These are phyloP conservation scores for Buddleja alternifolia DNA, from an alignment of 257 asterid genomes.

Conservation along the genomic window DNA sequence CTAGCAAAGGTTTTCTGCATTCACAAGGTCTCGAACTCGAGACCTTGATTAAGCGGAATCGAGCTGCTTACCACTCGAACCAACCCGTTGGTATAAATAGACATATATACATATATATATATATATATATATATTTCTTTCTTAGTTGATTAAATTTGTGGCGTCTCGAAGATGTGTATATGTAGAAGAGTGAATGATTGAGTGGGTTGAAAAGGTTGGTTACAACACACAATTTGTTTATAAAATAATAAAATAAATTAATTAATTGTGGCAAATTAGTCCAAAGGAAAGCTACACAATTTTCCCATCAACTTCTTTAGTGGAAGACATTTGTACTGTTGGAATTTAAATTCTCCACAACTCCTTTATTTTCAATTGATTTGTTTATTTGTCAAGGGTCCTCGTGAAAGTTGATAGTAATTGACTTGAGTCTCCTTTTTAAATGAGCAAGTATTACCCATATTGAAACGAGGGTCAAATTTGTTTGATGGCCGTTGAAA, in stretches of 20 bases:
- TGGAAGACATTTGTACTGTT: conserved; percentile 35
- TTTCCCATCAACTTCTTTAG: conserved; percentile 22
- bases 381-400: not conserved
- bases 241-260: not conserved
- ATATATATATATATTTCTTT: not conserved
- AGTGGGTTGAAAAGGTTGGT: conserved; percentile 12
- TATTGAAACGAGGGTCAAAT: not conserved
- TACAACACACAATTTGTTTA: conserved; percentile 7
- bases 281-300: conserved; percentile 20
- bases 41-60: too few relatives aligned
- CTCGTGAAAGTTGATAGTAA: conserved; percentile 28
- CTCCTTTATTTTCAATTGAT: not conserved
- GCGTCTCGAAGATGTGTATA: conserved; percentile 38
- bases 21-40: too few relatives aligned
- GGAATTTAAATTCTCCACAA: conserved; percentile 10
- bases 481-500: not conserved
- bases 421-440: conserved; percentile 30
- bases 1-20: too few relatives aligned
- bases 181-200: not conserved
- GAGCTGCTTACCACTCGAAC: too few relatives aligned
- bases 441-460: not conserved
- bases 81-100: too few relatives aligned
- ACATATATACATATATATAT: too few relatives aligned
- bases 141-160: conserved; percentile 37
- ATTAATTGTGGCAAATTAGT: conserved; percentile 18